Percentiles rank a stretch among this genome's conserved stretches.
These are phyloP conservation scores for Ophiocytium majus DNA, from an alignment of 352 stramenopile species.

Conservation along the genomic window DNA sequence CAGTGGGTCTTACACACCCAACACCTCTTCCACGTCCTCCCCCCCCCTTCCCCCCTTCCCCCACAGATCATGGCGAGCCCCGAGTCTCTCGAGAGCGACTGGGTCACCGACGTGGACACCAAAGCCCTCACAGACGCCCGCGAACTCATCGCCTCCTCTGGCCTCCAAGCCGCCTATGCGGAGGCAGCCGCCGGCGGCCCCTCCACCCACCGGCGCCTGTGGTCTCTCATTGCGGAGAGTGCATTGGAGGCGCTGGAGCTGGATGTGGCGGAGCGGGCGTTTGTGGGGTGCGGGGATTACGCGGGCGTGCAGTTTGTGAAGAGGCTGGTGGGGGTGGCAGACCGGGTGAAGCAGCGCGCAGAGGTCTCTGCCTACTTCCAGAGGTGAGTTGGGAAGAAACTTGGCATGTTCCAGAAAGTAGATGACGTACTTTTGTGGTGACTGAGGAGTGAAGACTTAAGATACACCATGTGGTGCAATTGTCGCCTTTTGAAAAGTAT, in stretches of 20 bases:
- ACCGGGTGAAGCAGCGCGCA: slow-evolving; percentile 81
- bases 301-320: slow-evolving; percentile 87
- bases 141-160: slow-evolving; percentile 75
- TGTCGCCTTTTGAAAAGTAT: too few relatives aligned
- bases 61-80: slow-evolving; percentile 34
- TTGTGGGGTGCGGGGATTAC: slow-evolving; percentile 84
- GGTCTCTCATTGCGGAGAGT: slow-evolving; percentile 76
- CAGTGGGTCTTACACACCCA: too few relatives aligned
- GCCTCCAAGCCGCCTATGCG: slow-evolving; percentile 64
- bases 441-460: too few relatives aligned
- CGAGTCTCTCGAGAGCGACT: slow-evolving; percentile 29
- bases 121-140: slow-evolving; percentile 75
- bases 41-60: not conserved
- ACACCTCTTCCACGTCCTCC: too few relatives aligned
- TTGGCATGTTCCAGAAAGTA: too few relatives aligned
- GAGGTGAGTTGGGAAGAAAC: too few relatives aligned
- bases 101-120: slow-evolving; percentile 79
- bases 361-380: slow-evolving; percentile 81
- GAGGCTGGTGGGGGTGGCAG: slow-evolving; percentile 73
- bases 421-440: too few relatives aligned
- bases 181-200: not conserved
- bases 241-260: slow-evolving; percentile 83
- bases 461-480: too few relatives aligned
- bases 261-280: slow-evolving; percentile 80
- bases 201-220: slow-evolving; percentile 72